Conservation (phyloP, 148 eudicot species). For the Camellia granthamiana region DNA sequence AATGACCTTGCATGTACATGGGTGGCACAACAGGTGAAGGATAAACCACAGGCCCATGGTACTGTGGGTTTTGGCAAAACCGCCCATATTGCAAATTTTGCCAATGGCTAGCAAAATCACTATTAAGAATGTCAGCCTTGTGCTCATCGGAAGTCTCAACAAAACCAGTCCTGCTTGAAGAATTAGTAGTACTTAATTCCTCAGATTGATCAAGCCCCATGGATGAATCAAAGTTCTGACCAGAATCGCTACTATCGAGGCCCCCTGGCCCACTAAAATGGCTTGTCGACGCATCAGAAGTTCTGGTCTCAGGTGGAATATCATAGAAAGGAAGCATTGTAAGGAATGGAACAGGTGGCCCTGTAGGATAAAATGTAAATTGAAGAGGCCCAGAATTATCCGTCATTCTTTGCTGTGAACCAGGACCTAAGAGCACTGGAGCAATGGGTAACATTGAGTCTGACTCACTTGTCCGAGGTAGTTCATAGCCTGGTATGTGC, state of each 20-base stretch:
- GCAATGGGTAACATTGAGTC: constrained; percentile 47
- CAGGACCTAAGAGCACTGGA: constrained; percentile 52
- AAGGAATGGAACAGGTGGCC: constrained; percentile 87
- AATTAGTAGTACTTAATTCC: constrained; percentile 27
- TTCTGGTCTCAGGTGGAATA: constrained; percentile 39
- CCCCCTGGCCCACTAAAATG: constrained; percentile 41
- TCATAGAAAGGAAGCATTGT: constrained; percentile 75
- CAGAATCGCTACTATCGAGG: constrained; percentile 33
- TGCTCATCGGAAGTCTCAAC: constrained; percentile 34
- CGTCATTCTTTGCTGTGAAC: constrained; percentile 46
- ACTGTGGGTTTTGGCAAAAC: constrained; percentile 58
- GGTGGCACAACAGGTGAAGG: constrained; percentile 78
- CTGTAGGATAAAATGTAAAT: constrained; percentile 67
- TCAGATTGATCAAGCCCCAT: constrained; percentile 38
- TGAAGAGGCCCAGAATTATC: constrained; percentile 54
- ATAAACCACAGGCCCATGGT: constrained; percentile 36
- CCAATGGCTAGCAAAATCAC: constrained; percentile 86
- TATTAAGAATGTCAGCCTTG: constrained; percentile 64
- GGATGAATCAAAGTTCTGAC: constrained; percentile 32
- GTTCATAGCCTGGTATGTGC: constrained; percentile 43
- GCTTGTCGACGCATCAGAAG: constrained; percentile 43
- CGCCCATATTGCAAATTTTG: constrained; percentile 82
- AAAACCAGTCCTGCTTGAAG: constrained; percentile 28
- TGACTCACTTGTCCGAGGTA: constrained; percentile 50
- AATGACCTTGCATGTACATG: constrained; percentile 59